A percentile compares a stretch with the other conserved stretches of the same genome.
These are phyloP conservation scores for Colletotrichum euphorbiae DNA, from an alignment of 2,329 filamentous ascomycete genomes.

Conservation along the genomic window DNA sequence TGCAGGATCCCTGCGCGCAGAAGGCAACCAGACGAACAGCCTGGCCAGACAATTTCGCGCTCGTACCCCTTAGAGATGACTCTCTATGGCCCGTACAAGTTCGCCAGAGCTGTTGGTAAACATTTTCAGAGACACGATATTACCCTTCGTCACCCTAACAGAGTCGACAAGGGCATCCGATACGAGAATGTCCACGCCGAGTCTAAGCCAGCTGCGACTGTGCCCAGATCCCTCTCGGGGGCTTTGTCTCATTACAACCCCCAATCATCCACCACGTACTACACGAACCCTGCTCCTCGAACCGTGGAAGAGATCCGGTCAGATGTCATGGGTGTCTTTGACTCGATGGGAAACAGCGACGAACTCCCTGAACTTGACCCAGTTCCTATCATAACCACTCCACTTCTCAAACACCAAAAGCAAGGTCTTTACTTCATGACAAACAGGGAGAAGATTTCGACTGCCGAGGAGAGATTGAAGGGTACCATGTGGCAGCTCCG, in stretches of 20 bases:
- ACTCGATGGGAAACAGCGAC: constrained; percentile 81
- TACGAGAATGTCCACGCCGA: constrained; percentile 81
- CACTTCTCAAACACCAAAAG: constrained; percentile 86
- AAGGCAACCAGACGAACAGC: constrained; percentile 71
- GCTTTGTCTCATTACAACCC: constrained; percentile 33
- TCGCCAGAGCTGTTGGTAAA: constrained; percentile 73
- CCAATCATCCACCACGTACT: constrained; percentile 34
- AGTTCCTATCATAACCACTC: constrained; percentile 69
- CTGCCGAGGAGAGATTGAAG: constrained; percentile 70
- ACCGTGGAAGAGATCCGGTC: constrained; percentile 88
- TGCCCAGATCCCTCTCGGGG: constrained; percentile 44
- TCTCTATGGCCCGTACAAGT: constrained; percentile 80
- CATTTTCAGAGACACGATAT: constrained; percentile 75
- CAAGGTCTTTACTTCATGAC: constrained; percentile 91
- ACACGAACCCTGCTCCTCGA: constrained; percentile 57
- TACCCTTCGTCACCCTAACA: constrained; percentile 64
- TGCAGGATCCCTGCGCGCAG: constrained; percentile 77
- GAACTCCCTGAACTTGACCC: constrained; percentile 81
- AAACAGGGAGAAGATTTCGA: constrained; percentile 73
- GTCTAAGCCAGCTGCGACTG: constrained; percentile 54
- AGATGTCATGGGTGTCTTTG: constrained; percentile 89
- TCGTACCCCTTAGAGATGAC: constrained; percentile 76
- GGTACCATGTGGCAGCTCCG: constrained; percentile 83
- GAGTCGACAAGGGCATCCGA: constrained; percentile 73
- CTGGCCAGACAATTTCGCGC: constrained; percentile 71